Conservation (phyloP, 2,329 filamentous ascomycete genomes). For the Dactylonectria estremocensis region DNA sequence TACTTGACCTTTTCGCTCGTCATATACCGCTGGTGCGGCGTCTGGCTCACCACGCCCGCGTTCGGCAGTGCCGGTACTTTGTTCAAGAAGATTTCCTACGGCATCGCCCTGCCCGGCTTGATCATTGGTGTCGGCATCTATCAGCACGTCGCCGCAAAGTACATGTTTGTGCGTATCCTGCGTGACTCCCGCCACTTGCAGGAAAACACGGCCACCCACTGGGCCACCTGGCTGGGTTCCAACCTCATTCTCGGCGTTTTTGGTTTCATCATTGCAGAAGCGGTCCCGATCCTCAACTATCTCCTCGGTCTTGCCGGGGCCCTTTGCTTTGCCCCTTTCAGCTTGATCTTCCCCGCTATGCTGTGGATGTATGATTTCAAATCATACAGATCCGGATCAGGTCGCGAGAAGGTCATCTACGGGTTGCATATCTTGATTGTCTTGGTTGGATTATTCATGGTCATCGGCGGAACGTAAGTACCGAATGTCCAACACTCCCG, state of each 20-base stretch:
- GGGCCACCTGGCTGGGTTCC: conserved; percentile 45
- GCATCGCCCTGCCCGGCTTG: conserved; percentile 50
- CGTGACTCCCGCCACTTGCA: conserved; percentile 47
- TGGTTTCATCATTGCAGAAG: conserved; percentile 43
- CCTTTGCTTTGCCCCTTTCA: conserved; percentile 51
- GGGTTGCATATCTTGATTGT: conserved; percentile 45
- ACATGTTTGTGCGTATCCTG: conserved; percentile 48
- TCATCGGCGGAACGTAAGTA: conserved; percentile 48
- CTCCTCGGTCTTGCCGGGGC: conserved; percentile 51
- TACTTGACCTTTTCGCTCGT: conserved; percentile 51
- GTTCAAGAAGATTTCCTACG: conserved; percentile 53
- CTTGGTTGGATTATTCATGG: conserved; percentile 45
- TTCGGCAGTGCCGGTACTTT: conserved; percentile 48
- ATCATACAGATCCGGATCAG: conserved; percentile 37
- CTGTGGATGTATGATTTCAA: conserved; percentile 47
- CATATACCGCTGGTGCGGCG: conserved; percentile 50
- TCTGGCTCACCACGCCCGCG: conserved; percentile 49
- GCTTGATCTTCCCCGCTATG: conserved; percentile 47
- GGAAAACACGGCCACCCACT: conserved; percentile 45
- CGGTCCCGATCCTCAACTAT: conserved; percentile 51
- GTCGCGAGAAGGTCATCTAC: conserved; percentile 36
- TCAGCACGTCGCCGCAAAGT: conserved; percentile 54
- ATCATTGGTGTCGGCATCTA: conserved; percentile 52
- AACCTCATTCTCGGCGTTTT: conserved; percentile 35
- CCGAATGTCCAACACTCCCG: not conserved